Conservation (phyloP, 164 flowering plant species). For the Echeveria elegans region DNA sequence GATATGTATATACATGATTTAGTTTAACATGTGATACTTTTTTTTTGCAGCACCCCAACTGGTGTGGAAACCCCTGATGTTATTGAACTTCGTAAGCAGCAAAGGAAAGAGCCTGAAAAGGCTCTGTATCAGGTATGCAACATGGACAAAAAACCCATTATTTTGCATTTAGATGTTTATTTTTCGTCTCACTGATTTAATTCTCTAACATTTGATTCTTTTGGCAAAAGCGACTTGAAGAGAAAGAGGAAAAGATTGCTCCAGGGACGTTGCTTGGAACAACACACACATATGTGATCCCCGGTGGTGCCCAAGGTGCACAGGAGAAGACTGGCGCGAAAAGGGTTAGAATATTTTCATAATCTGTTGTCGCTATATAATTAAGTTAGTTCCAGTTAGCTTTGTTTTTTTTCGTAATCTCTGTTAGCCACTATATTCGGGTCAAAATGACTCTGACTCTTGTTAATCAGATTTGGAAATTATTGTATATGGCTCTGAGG, state of each 20-base stretch:
- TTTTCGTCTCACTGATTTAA: background rate
- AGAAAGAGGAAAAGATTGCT: slow-evolving; percentile 80
- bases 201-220: background rate
- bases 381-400: background rate
- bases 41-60: slow-evolving; percentile 69
- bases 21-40: background rate
- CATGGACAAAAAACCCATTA: background rate
- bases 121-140: slow-evolving; percentile 67
- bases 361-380: too few relatives aligned
- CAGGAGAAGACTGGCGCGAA: slow-evolving; percentile 79
- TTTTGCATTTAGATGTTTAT: slow-evolving; percentile 15
- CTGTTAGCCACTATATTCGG: background rate
- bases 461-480: background rate
- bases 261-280: slow-evolving; percentile 89
- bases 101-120: slow-evolving; percentile 92
- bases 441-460: background rate
- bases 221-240: slow-evolving; percentile 68
- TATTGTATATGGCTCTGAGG: background rate
- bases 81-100: slow-evolving; percentile 96
- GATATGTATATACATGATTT: background rate
- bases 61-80: slow-evolving; percentile 99
- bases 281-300: slow-evolving; percentile 74
- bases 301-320: slow-evolving; percentile 59
- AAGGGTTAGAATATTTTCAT: slow-evolving; percentile 41
- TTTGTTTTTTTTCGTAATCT: too few relatives aligned